phyloP scores from a whole-genome alignment of 768 basidiomycete genomes.

The Imleria badia region DNA sequence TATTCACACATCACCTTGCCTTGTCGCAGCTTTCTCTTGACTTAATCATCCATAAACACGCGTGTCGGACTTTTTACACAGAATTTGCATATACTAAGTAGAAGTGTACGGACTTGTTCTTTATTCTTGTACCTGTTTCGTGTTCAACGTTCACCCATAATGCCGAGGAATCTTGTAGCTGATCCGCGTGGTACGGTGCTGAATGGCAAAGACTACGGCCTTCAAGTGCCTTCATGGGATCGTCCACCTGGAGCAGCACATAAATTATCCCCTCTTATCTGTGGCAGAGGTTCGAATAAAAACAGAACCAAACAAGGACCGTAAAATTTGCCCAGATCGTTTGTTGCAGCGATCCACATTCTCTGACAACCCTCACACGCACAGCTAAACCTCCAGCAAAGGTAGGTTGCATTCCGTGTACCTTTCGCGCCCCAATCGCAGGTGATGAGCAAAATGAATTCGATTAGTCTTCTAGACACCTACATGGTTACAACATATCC shows the following conservation, averaged over 20 bases:
- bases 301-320: conserved; percentile 16
- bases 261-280: neutral
- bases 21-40: conserved; percentile 10
- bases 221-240: neutral
- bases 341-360: no score
- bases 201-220: neutral
- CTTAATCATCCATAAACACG: conserved; percentile 5
- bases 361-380: no score
- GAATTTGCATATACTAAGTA: conserved; percentile 8
- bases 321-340: neutral
- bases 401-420: conserved; percentile 10
- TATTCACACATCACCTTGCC: conserved; percentile 3
- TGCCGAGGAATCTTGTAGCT: conserved; percentile 3
- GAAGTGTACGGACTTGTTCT: conserved; percentile 12
- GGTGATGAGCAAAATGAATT: conserved; percentile 59
- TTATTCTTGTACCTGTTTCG: conserved; percentile 23
- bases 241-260: neutral
- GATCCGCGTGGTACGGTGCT: neutral
- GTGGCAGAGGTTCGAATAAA: neutral
- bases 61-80: conserved; percentile 14
- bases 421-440: neutral
- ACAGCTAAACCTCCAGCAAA: neutral
- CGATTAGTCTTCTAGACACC: conserved; percentile 96
- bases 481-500: conserved; percentile 61
- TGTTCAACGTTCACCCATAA: conserved; percentile 1